A percentile compares a stretch with the other conserved stretches of the same genome.
phyloP scores from a whole-genome alignment of 805 yeast species.

The Tetrapisispora fleetii region DNA sequence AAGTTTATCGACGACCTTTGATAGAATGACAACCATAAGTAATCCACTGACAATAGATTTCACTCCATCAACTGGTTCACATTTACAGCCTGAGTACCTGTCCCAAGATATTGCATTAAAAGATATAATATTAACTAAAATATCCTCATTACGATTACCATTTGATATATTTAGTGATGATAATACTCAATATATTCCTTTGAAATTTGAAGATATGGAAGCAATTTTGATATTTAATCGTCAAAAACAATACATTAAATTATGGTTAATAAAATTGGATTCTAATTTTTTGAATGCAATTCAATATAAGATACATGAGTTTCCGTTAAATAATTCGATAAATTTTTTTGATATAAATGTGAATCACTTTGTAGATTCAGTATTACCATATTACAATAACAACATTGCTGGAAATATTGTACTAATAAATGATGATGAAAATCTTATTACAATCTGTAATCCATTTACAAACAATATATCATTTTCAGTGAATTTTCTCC shows the following conservation, averaged over 20 bases:
- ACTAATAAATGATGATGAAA: slow-evolving; percentile 19
- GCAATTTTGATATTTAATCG: slow-evolving; percentile 48
- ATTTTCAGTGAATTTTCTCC: background rate
- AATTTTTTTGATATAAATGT: background rate
- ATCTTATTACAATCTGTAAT: slow-evolving; percentile 30
- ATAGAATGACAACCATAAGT: slow-evolving; percentile 17
- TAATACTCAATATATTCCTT: slow-evolving; percentile 11
- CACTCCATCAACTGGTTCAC: slow-evolving; percentile 18
- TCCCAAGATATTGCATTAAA: slow-evolving; percentile 38
- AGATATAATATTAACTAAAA: slow-evolving; percentile 60
- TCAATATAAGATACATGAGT: slow-evolving; percentile 21
- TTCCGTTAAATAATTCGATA: slow-evolving; percentile 17
- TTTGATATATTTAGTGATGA: slow-evolving; percentile 30
- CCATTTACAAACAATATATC: slow-evolving; percentile 19
- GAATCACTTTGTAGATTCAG: background rate
- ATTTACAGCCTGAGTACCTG: slow-evolving; percentile 6
- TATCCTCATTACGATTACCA: slow-evolving; percentile 35
- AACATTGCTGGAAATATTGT: slow-evolving; percentile 29
- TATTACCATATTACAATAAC: background rate
- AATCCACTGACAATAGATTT: slow-evolving; percentile 18
- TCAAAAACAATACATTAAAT: slow-evolving; percentile 34
- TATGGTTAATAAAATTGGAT: slow-evolving; percentile 34
- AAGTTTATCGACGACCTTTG: slow-evolving; percentile 24
- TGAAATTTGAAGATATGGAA: slow-evolving; percentile 44
- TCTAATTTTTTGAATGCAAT: slow-evolving; percentile 19